These are phyloP conservation scores for Fusarium tupiense DNA, from an alignment of 2,329 filamentous ascomycete species.

Conservation along the genomic window DNA sequence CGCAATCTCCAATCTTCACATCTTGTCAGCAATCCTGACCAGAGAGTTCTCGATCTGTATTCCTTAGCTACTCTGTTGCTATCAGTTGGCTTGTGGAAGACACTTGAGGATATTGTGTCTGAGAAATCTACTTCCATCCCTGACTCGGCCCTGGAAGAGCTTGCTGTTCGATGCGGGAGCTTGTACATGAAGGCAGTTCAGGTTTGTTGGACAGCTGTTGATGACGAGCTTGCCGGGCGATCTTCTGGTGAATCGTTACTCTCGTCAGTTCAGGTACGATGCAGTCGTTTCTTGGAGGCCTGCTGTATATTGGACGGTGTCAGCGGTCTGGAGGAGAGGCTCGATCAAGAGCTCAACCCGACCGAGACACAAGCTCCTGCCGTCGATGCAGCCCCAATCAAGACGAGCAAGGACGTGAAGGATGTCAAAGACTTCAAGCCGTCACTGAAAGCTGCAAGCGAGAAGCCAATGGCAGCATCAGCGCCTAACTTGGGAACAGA, in stretches of 20 bases:
- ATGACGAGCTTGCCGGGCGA: conserved; percentile 64
- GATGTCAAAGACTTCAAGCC: conserved; percentile 20
- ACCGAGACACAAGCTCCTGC: background rate
- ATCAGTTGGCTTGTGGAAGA: conserved; percentile 80
- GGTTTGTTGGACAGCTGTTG: conserved; percentile 76
- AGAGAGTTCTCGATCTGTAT: conserved; percentile 74
- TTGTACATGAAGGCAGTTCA: conserved; percentile 80
- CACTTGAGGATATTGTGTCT: conserved; percentile 64
- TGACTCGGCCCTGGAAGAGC: conserved; percentile 68
- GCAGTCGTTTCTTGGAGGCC: conserved; percentile 68
- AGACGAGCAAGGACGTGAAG: conserved; percentile 26
- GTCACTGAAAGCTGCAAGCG: conserved; percentile 1
- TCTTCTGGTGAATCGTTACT: conserved; percentile 61
- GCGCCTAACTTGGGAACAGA: background rate
- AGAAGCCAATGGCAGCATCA: conserved; percentile 28
- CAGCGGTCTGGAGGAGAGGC: conserved; percentile 63
- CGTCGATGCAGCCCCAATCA: background rate
- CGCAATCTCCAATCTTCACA: conserved; percentile 60
- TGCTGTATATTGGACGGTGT: conserved; percentile 69
- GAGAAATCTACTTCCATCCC: conserved; percentile 61
- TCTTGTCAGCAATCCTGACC: conserved; percentile 60
- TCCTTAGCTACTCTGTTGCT: conserved; percentile 77
- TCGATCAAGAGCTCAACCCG: conserved; percentile 58
- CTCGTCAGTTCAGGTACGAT: conserved; percentile 62
- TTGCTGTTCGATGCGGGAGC: conserved; percentile 75